Base-by-base conservation (phyloP, 1,284 basidiomycete species). In the Microbotryomycetes sp. region DNA sequence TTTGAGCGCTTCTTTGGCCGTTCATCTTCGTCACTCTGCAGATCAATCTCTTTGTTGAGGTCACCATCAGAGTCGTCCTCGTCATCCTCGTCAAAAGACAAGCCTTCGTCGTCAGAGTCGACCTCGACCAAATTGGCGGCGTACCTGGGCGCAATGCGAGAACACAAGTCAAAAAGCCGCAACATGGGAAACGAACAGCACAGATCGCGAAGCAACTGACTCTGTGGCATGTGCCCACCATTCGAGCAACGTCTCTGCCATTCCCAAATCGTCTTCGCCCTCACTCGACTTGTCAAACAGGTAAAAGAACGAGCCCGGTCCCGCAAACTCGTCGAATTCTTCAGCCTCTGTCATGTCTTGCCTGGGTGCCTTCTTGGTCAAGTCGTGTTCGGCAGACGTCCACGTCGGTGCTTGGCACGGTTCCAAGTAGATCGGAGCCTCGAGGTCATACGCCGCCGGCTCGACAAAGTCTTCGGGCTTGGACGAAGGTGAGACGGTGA, bases 321-420 rank as follows among this genome's bases (percentile, higher is more conserved):
- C 67, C 7, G 45, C 51, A 41, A 68, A 69, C 28, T 61, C 64
- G 46, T 71, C 68, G 30, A 60, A 68, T 58, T 67, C 66, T 52
- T 71, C 70, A 41, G 65, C n/a, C 9, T 66, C 60, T 3, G 41
- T 49, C 4, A 61, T 35, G 41, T 69, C 46, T 15, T 61, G 56
- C n/a, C 62, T 51, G 6, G 70, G 70, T 24, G 59, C 63, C 48
- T 67, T 66, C 61, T 67, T 68, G 31, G 59, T 51, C 47, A 71
- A 54, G 57, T 71, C 63, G 63, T 71, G 70, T 23, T 71, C 66
- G 31, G 60, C 30, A 24, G 65, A 66, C 15, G 63, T 71, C 70
- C 70, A 71, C 11, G 50, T 48, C 7, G 58, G 21, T 21, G 54
- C 30, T 16, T 46, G 45, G 16, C 51, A 30, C 24, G 60, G 46